Evolutionary conservation across 2,329 filamentous ascomycete species (phyloP).

Genomic region (Trichoderma asperellum): DNA sequence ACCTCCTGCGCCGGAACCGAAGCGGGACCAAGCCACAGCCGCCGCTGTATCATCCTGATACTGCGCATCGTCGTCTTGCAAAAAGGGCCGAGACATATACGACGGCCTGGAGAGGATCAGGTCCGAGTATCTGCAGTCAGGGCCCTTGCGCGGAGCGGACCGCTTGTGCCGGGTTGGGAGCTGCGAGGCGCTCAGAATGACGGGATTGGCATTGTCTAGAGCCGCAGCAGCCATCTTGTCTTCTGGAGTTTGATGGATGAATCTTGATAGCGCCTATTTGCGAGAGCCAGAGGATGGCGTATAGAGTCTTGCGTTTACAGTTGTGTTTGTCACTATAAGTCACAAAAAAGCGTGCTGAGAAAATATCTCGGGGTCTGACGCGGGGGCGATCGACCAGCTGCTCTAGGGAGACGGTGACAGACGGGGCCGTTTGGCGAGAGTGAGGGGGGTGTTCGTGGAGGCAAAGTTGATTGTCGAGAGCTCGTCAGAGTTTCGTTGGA

Average conservation of each 20-base stretch:
- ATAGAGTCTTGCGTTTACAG: neutral
- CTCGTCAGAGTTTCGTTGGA: neutral
- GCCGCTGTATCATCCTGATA: slow-evolving; percentile 42
- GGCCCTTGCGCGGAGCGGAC: slow-evolving; percentile 50
- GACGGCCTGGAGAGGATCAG: slow-evolving; percentile 52
- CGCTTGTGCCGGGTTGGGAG: slow-evolving; percentile 74
- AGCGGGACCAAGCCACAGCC: slow-evolving; percentile 38
- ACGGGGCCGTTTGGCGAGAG: slow-evolving; percentile 13
- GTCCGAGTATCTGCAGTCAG: slow-evolving; percentile 53
- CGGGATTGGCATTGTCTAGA: slow-evolving; percentile 85
- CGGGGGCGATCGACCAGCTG: slow-evolving; percentile 16
- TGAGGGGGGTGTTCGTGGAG: slow-evolving; percentile 19
- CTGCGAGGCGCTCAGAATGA: slow-evolving; percentile 84
- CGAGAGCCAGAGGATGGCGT: neutral
- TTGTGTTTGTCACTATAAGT: neutral
- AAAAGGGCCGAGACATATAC: slow-evolving; percentile 49
- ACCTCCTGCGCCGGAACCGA: slow-evolving; percentile 44
- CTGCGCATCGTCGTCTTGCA: slow-evolving; percentile 44
- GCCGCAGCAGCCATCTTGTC: slow-evolving; percentile 37
- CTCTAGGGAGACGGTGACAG: neutral
- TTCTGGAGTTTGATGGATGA: neutral
- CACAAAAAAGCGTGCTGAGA: slow-evolving; percentile 2
- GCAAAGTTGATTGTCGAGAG: slow-evolving; percentile 17
- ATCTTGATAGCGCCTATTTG: neutral
- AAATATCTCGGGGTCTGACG: slow-evolving; percentile 20